phyloP scores from a whole-genome alignment of 805 yeast genomes.

The Cyberlindnera lachancei region DNA sequence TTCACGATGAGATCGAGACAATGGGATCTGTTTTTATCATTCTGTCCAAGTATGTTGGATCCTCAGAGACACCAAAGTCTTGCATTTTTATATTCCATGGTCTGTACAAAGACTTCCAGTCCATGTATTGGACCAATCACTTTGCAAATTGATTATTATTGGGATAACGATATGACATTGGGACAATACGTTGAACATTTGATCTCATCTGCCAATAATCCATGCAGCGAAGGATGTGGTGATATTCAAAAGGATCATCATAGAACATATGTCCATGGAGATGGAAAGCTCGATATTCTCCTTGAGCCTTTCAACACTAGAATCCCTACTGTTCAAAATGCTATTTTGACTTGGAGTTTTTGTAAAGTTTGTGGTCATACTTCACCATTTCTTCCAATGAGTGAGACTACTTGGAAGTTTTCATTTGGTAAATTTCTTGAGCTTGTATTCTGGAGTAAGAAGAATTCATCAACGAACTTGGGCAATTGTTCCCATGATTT shows the following conservation, averaged over 20 bases:
- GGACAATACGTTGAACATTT: slow-evolving; percentile 84
- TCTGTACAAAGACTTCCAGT: slow-evolving; percentile 74
- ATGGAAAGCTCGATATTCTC: slow-evolving; percentile 71
- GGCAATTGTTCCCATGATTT: slow-evolving; percentile 76
- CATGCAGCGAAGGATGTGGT: slow-evolving; percentile 81
- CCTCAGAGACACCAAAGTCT: slow-evolving; percentile 75
- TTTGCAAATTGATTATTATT: slow-evolving; percentile 78
- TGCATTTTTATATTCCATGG: slow-evolving; percentile 71
- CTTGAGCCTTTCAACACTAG: slow-evolving; percentile 55
- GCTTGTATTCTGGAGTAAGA: slow-evolving; percentile 67
- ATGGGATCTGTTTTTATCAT: slow-evolving; percentile 57
- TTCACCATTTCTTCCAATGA: slow-evolving; percentile 75
- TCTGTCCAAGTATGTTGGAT: slow-evolving; percentile 51
- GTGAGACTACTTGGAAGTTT: slow-evolving; percentile 79
- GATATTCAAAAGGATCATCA: slow-evolving; percentile 65
- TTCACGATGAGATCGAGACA: slow-evolving; percentile 37
- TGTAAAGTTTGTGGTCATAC: slow-evolving; percentile 73
- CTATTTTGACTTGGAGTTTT: slow-evolving; percentile 83
- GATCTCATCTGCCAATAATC: slow-evolving; percentile 54
- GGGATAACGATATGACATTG: slow-evolving; percentile 83
- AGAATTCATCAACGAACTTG: slow-evolving; percentile 44
- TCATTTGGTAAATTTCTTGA: slow-evolving; percentile 94
- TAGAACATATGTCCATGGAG: slow-evolving; percentile 82
- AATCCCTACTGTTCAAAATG: slow-evolving; percentile 53
- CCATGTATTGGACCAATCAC: slow-evolving; percentile 90